A percentile compares a stretch with the other conserved stretches of the same genome.
These are phyloP conservation scores for Lactarius sp. DNA, from an alignment of 768 basidiomycete genomes.

Conservation along the genomic window DNA sequence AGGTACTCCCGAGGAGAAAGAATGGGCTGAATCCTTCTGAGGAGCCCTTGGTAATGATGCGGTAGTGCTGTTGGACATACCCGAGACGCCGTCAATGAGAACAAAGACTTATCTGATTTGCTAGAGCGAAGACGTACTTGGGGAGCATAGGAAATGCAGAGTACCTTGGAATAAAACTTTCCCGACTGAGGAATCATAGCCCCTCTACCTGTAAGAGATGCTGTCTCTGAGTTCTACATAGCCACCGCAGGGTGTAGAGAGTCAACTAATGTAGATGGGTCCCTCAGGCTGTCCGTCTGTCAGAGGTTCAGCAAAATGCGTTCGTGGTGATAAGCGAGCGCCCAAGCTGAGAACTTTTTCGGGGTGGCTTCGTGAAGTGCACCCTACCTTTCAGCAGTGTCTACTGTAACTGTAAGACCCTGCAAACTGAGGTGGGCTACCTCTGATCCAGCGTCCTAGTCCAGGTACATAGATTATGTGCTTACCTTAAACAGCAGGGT, in stretches of 20 bases:
- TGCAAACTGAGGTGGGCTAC: neutral
- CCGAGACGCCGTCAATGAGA: neutral
- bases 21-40: constrained; percentile 93
- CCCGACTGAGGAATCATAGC: neutral
- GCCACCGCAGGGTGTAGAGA: neutral
- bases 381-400: neutral
- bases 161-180: neutral
- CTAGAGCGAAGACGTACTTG: constrained; percentile 12
- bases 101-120: neutral
- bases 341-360: neutral
- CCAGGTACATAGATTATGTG: neutral
- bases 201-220: neutral
- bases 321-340: neutral
- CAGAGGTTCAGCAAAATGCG: neutral
- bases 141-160: constrained; percentile 26
- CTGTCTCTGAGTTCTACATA: neutral
- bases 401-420: neutral
- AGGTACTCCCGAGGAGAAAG: constrained; percentile 86
- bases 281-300: neutral
- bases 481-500: neutral
- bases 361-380: neutral
- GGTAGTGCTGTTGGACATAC: constrained; percentile 50
- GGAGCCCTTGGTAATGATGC: constrained; percentile 72
- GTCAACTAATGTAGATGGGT: neutral
- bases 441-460: neutral